Evolutionary conservation across 345 rosid species (phyloP), one percentile per base, ranked within the genome.

Genomic region (Brassica rapa): DNA sequence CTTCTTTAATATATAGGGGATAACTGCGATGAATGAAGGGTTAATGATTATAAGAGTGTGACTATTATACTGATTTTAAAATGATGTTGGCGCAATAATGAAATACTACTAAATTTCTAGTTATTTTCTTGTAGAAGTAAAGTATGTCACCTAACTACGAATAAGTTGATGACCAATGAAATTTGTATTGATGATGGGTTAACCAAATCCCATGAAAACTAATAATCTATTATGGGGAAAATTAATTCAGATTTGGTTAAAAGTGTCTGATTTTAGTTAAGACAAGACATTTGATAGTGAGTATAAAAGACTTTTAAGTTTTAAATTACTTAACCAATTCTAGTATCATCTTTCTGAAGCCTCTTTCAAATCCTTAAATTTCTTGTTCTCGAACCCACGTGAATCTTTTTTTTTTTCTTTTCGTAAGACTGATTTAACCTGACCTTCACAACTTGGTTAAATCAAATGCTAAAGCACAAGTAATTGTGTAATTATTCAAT

Each of bases 131-230:
- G 78, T 79, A 68, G n/a, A 79, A 61, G 66, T 73, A 68, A 73
- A 49, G 24, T 51, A 23, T 24, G 25, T 69, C 32, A 80, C 71
- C 75, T 51, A 74, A 69, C 79, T 80, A 55, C 60, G 37, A 73
- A 14, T 27, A 27, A 27, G 0, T 8, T 29, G 71, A 69, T 62
- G 71, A 74, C 82, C 71, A 74, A 74, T 80, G 51, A 69, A 10
- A 73, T 74, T 66, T 33, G 72, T 57, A 15, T 65, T 65, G 74
- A 79, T 51, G 35, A 33, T 27, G 30, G 70, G 21, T 79, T 79
- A 75, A 75, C 83, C 80, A 80, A 80, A 80, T 80, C 76, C 76
- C 75, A 64, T 70, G 24, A 57, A 64, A 64, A 64, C 4, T 27
- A 27, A 27, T 27, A 27, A 19, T 70, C 51, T 74, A 80, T 62